These are phyloP conservation scores for Blastobotrys proliferans DNA, from an alignment of 1,139 yeast genomes.

Conservation along the genomic window DNA sequence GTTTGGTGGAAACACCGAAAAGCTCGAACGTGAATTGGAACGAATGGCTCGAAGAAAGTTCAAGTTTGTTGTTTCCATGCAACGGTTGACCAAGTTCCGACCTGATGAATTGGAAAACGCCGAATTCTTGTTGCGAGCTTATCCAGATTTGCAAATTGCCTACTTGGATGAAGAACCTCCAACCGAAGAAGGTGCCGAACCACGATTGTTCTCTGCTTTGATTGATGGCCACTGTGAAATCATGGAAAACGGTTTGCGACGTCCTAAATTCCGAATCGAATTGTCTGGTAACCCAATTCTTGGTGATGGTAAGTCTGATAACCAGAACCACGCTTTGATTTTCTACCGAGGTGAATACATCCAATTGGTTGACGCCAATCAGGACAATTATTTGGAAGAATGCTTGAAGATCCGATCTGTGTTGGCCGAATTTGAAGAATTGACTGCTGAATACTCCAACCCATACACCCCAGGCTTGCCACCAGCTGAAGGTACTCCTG, in stretches of 20 bases:
- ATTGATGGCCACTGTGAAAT: conserved; percentile 99
- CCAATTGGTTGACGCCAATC: conserved; percentile 97
- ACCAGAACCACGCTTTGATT: conserved; percentile 94
- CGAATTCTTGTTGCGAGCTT: conserved; percentile 95
- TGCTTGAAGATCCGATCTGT: conserved; percentile 97
- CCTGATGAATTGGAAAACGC: conserved; percentile 98
- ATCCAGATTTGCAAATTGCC: conserved; percentile 97
- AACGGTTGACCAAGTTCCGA: conserved; percentile 93
- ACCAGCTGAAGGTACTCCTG: conserved; percentile 47
- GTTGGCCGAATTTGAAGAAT: conserved; percentile 95
- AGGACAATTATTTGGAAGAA: conserved; percentile 96
- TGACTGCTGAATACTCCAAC: conserved; percentile 54
- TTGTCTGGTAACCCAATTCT: conserved; percentile 97
- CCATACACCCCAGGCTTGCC: conserved; percentile 45
- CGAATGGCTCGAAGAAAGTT: conserved; percentile 99
- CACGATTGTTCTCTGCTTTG: conserved; percentile 92
- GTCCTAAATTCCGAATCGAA: conserved; percentile 97
- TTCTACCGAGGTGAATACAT: conserved; percentile 99
- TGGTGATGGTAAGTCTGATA: conserved; percentile 99
- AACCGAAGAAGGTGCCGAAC: conserved; percentile 91
- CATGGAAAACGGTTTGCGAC: conserved; percentile 96
- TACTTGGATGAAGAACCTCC: conserved; percentile 92
- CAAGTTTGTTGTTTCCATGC: conserved; percentile 97
- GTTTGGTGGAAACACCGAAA: conserved; percentile 97
- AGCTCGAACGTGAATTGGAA: conserved; percentile 90